Evolutionary conservation across 495 filamentous ascomycete genomes (phyloP).

Genomic region (Cercophora samala): DNA sequence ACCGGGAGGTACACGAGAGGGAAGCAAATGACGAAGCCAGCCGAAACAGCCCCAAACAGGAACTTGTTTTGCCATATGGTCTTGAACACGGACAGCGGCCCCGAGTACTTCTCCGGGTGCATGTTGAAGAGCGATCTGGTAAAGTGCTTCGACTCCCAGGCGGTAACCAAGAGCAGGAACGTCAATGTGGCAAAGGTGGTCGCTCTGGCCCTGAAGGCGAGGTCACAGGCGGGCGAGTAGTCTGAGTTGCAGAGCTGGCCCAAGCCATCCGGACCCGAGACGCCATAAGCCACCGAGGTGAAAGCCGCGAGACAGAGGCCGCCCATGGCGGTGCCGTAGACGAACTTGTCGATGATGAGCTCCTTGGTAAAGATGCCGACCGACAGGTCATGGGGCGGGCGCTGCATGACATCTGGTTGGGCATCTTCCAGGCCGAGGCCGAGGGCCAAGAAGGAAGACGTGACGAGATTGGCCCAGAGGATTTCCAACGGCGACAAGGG

Average conservation of each 20-base stretch:
- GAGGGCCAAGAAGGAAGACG: constrained; percentile 70
- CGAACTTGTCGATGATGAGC: constrained; percentile 67
- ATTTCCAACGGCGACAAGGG: constrained; percentile 71
- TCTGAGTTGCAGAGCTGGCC: constrained; percentile 61
- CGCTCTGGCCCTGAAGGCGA: constrained; percentile 70
- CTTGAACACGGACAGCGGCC: constrained; percentile 51
- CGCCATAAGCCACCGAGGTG: constrained; percentile 62
- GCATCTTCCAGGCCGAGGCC: constrained; percentile 70
- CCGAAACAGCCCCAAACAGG: constrained; percentile 68
- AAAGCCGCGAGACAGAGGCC: constrained; percentile 63
- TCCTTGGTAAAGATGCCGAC: constrained; percentile 68
- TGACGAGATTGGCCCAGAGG: constrained; percentile 75
- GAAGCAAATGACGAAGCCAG: constrained; percentile 65
- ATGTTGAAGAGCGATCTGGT: constrained; percentile 66
- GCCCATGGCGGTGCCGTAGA: constrained; percentile 70
- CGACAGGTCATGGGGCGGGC: constrained; percentile 63
- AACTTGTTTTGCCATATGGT: constrained; percentile 70
- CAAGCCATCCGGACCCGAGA: constrained; percentile 59
- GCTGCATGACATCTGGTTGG: constrained; percentile 65
- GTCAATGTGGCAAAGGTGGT: constrained; percentile 74
- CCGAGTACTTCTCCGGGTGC: constrained; percentile 58
- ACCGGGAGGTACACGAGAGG: constrained; percentile 69
- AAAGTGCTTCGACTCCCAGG: constrained; percentile 72
- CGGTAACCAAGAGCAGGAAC: constrained; percentile 65
- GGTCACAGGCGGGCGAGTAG: constrained; percentile 51